Conservation (phyloP, 257 asterid genomes). For the Solanum sparsipilum region DNA sequence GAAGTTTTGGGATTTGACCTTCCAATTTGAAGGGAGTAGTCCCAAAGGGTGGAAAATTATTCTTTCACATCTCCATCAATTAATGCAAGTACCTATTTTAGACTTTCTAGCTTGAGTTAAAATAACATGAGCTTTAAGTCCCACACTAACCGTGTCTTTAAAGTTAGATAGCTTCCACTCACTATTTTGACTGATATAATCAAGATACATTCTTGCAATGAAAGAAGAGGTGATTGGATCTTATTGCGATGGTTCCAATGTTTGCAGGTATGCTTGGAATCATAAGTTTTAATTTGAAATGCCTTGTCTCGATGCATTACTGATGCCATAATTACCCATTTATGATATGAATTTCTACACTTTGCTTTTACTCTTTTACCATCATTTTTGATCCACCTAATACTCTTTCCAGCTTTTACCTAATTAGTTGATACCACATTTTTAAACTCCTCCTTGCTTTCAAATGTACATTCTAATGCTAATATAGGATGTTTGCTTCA, state of each 20-base stretch:
- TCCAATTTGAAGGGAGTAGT: too few relatives aligned
- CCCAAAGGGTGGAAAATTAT: neutral
- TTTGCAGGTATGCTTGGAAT: neutral
- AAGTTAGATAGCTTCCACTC: neutral
- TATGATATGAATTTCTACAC: neutral
- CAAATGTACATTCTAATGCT: neutral
- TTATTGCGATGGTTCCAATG: neutral
- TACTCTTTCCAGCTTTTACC: neutral
- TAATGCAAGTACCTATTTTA: neutral
- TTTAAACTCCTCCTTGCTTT: neutral
- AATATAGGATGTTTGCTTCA: neutral
- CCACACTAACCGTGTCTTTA: neutral
- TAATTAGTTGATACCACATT: neutral
- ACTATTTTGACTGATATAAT: neutral
- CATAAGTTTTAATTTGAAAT: neutral
- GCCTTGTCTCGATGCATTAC: neutral
- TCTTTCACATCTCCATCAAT: neutral
- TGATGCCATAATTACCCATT: neutral
- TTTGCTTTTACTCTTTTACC: neutral
- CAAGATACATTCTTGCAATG: neutral
- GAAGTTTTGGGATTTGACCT: too few relatives aligned
- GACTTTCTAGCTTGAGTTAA: neutral
- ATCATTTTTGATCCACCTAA: neutral
- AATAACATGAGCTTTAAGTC: neutral
- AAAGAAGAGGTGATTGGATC: neutral